phyloP scores from a whole-genome alignment of 2,329 filamentous ascomycete genomes.

The Didymella glomerata region DNA sequence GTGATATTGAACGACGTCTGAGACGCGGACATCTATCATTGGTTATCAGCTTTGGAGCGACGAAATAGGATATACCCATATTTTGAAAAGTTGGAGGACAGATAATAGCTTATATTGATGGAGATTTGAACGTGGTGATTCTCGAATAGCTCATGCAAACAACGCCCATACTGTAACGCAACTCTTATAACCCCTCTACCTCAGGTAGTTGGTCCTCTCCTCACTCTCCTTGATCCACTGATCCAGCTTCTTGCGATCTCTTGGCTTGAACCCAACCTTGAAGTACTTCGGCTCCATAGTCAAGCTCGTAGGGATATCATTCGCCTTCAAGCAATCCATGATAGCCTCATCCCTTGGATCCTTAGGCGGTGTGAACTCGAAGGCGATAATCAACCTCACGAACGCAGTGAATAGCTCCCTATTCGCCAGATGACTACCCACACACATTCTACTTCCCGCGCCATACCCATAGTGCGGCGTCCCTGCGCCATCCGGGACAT shows the following conservation, averaged over 20 bases:
- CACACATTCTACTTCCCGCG: slow-evolving; percentile 57
- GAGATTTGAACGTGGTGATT: background rate
- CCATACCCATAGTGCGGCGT: slow-evolving; percentile 61
- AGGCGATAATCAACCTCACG: slow-evolving; percentile 58
- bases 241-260: slow-evolving; percentile 54
- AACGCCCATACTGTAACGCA: background rate
- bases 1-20: background rate
- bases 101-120: background rate
- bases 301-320: slow-evolving; percentile 57
- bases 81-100: background rate
- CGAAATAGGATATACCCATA: background rate
- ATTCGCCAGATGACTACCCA: slow-evolving; percentile 57
- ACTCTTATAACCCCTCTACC: slow-evolving; percentile 22
- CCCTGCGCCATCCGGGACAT: slow-evolving; percentile 54
- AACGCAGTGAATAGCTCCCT: slow-evolving; percentile 58
- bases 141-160: background rate
- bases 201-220: slow-evolving; percentile 54
- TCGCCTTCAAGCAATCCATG: slow-evolving; percentile 57
- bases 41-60: background rate
- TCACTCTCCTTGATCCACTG: slow-evolving; percentile 59
- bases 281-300: slow-evolving; percentile 62
- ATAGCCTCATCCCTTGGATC: slow-evolving; percentile 53
- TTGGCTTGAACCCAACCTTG: slow-evolving; percentile 58
- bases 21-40: background rate
- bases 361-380: slow-evolving; percentile 55